Evolutionary conservation across 2,329 filamentous ascomycete species (phyloP), one percentile per base, ranked within the genome.

Genomic region (Dactylellina drechsleri): DNA sequence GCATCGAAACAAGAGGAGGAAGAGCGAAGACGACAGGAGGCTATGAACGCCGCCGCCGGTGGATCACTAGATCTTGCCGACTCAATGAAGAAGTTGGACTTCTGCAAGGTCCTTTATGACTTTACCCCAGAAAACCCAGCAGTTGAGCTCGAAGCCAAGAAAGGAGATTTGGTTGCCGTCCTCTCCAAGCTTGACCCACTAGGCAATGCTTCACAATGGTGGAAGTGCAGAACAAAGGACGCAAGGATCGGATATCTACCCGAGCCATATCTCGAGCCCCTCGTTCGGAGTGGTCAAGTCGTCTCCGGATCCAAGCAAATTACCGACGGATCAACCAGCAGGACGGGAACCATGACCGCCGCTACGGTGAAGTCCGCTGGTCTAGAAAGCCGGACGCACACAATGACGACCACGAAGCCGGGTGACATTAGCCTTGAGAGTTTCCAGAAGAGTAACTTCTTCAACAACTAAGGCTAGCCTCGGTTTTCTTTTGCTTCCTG

Each of bases 121-220:
- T 99, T 97, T 84, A 90, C 90, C 0, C 94, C 95, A 2, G 91
- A 94, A 80, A 84, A 87, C 1, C 87, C 87, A 82, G 83, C 83
- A 68, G 89, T 98, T 78, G 96, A 99, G 80, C 86, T 99, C 13
- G 89, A 92, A 41, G 94, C 96, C 23, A 93, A 92, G 84, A 97
- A 97, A 84, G 94, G 94, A 73, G 95, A 99, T 79, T 89, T 98
- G 62, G 93, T 99, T 15, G 95, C 95, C 26, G 93, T 99, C 0
- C 86, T 99, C 65, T 91, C 90, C 84, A 97, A 97, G 84, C 91
- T 89, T 16, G 95, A 99, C 80, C 95, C 95, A 0, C 88, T 94
- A 80, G 95, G 95, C 50, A 93, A 95, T 79, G 88, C 92, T 3
- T 95, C 91, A 61, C 94, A 99, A 81, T 99, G 95, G 95, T 99